These are phyloP conservation scores for Lentinus brumalis DNA, from an alignment of 768 basidiomycete species.

Conservation along the genomic window DNA sequence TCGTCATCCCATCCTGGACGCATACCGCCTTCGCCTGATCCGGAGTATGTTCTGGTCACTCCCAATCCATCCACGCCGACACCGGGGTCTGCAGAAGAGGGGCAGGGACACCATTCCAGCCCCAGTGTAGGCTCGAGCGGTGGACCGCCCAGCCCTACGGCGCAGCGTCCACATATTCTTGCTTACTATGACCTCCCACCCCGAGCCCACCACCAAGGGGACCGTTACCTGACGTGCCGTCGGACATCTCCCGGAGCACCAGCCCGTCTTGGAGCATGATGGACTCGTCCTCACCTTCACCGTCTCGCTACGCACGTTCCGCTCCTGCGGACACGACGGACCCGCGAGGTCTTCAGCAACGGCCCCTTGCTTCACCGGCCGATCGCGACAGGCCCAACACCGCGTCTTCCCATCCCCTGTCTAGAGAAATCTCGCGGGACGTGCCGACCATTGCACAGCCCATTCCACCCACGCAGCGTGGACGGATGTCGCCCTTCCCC, in stretches of 20 bases:
- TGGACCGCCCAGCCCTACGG: conserved; percentile 13
- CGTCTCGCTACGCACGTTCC: conserved; percentile 20
- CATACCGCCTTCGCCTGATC: conserved; percentile 15
- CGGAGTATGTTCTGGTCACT: conserved; percentile 23
- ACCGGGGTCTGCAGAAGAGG: conserved; percentile 5
- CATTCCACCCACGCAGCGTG: conserved; percentile 16
- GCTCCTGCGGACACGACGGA: conserved; percentile 17
- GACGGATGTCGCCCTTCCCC: conserved; percentile 22
- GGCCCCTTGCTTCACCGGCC: conserved; percentile 3
- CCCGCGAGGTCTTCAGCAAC: conserved; percentile 16
- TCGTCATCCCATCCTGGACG: background rate
- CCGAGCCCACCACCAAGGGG: conserved; percentile 29
- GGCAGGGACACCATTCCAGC: conserved; percentile 1
- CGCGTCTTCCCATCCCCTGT: conserved; percentile 16
- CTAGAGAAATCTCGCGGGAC: conserved; percentile 6
- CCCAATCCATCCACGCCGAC: conserved; percentile 14
- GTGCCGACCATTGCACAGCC: conserved; percentile 16
- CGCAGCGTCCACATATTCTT: conserved; percentile 23
- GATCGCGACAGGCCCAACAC: conserved; percentile 8
- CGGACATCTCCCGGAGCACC: conserved; percentile 19
- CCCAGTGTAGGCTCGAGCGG: conserved; percentile 10
- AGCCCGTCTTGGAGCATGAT: conserved; percentile 21
- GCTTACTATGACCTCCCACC: conserved; percentile 29
- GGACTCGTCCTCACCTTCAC: conserved; percentile 5
- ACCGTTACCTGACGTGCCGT: conserved; percentile 26